Evolutionary conservation across 108 stramenopile genomes (phyloP).

Genomic region (Cyclostephanos invisitatus): DNA sequence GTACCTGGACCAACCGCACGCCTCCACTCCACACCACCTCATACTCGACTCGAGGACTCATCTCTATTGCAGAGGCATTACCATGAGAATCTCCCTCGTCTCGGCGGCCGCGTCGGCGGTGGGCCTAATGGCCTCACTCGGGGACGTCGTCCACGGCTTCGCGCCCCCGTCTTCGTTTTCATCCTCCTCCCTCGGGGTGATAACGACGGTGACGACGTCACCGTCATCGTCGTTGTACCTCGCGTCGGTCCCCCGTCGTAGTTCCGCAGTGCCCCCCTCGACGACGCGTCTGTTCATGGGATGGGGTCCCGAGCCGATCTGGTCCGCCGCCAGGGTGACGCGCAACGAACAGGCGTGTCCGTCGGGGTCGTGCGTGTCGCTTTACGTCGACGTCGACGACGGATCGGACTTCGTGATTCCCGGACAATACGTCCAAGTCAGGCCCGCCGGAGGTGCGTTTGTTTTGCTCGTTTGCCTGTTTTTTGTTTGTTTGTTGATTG

Average conservation of each 20-base stretch:
- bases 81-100: too few species aligned
- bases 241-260: too few species aligned
- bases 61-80: too few species aligned
- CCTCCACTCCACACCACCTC: too few species aligned
- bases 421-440: constrained; percentile 82
- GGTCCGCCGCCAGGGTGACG: constrained; percentile 56
- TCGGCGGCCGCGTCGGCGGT: too few species aligned
- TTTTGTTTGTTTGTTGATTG: neutral
- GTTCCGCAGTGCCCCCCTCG: too few species aligned
- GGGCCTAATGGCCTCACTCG: too few species aligned
- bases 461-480: neutral
- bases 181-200: neutral
- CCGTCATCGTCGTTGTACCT: too few species aligned
- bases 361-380: constrained; percentile 60
- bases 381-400: constrained; percentile 59
- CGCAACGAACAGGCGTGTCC: constrained; percentile 58
- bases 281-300: constrained; percentile 66
- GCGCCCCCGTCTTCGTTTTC: neutral
- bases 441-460: constrained; percentile 29
- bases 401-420: constrained; percentile 70
- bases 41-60: too few species aligned
- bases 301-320: constrained; percentile 88
- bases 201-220: neutral
- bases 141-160: too few species aligned
- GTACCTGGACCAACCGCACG: too few species aligned